Conservation (phyloP, 2,329 filamentous ascomycete species). For the Penicillium sp. region DNA sequence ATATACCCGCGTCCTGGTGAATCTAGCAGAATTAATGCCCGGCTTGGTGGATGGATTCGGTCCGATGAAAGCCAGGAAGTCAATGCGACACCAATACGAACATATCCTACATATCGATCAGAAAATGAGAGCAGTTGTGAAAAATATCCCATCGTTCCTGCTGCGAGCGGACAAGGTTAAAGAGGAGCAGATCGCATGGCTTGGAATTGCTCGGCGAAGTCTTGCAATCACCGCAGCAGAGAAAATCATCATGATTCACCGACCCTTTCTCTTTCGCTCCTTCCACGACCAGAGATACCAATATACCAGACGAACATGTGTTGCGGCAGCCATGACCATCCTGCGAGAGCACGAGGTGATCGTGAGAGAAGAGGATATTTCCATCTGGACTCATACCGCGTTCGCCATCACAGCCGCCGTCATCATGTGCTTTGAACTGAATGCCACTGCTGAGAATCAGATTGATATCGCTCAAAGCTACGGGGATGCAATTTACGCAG, state of each 20-base stretch:
- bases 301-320: conserved; percentile 40
- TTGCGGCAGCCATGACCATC: conserved; percentile 44
- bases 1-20: conserved; percentile 31
- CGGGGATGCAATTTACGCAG: conserved; percentile 22
- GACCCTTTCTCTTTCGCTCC: conserved; percentile 39
- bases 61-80: conserved; percentile 33
- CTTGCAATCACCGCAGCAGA: conserved; percentile 43
- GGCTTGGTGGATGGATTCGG: conserved; percentile 37
- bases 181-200: conserved; percentile 35
- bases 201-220: conserved; percentile 37
- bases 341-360: conserved; percentile 31
- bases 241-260: conserved; percentile 49
- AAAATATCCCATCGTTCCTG: conserved; percentile 32
- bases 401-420: conserved; percentile 31
- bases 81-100: conserved; percentile 39
- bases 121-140: conserved; percentile 37
- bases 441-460: conserved; percentile 16
- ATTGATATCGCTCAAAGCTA: conserved; percentile 20
- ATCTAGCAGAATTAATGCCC: conserved; percentile 40
- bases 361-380: conserved; percentile 25
- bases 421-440: conserved; percentile 30
- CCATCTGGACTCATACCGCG: conserved; percentile 30
- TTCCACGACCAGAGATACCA: conserved; percentile 35
- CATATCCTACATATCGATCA: conserved; percentile 39
- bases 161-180: conserved; percentile 30